Percentiles rank a stretch among this genome's conserved stretches.
Conservation (phyloP, 306 rosid species). For the Trifolium dubium region DNA sequence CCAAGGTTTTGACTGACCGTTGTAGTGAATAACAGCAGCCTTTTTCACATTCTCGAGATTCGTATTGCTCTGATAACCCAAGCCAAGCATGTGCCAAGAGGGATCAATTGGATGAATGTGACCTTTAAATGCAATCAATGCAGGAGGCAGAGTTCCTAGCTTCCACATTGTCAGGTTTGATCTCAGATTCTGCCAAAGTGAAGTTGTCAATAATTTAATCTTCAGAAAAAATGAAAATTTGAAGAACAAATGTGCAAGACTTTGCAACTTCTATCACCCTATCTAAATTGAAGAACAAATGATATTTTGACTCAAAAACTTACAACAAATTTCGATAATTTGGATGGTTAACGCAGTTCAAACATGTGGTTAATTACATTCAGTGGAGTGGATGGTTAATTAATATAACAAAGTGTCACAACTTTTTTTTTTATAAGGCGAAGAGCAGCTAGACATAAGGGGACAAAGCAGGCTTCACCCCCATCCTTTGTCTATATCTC, state of each 20-base stretch:
- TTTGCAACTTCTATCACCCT: background rate
- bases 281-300: constrained; percentile 5
- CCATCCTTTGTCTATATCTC: too few relatives aligned
- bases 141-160: constrained; percentile 97
- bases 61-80: constrained; percentile 95
- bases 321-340: background rate
- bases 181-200: constrained; percentile 78
- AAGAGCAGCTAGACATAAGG: too few relatives aligned
- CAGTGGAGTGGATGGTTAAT: background rate
- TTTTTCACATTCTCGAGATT: constrained; percentile 65
- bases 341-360: background rate
- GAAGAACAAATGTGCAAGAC: constrained; percentile 30
- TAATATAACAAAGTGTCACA: background rate
- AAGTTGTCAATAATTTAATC: constrained; percentile 43
- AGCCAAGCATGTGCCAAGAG: constrained; percentile 97
- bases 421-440: too few relatives aligned
- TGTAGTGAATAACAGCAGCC: constrained; percentile 98
- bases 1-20: constrained; percentile 99
- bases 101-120: constrained; percentile 93
- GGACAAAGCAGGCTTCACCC: too few relatives aligned
- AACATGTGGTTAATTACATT: background rate
- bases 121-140: constrained; percentile 87
- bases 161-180: constrained; percentile 96
- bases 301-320: background rate
- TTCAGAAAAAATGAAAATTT: constrained; percentile 3